A percentile compares a stretch with the other conserved stretches of the same genome.
These are phyloP conservation scores for Curvularia sp. DNA, from an alignment of 2,329 filamentous ascomycete species.

Conservation along the genomic window DNA sequence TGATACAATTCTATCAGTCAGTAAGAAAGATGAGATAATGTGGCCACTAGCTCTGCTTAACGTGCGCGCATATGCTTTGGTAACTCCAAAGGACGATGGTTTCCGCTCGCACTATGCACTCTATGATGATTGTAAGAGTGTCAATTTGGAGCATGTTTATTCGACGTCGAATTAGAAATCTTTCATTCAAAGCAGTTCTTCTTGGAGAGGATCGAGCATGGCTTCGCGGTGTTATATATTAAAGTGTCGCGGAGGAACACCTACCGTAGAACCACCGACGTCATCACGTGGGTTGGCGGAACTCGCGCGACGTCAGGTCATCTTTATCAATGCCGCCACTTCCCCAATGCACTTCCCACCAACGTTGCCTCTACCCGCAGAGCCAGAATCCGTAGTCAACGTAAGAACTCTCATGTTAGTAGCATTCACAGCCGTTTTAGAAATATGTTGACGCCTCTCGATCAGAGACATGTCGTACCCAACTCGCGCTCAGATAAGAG, in stretches of 20 bases:
- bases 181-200: background rate
- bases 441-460: background rate
- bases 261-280: conserved; percentile 1
- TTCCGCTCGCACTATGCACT: background rate
- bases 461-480: conserved; percentile 1
- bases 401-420: background rate
- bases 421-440: background rate
- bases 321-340: conserved; percentile 10
- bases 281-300: conserved; percentile 22
- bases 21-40: background rate
- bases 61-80: too few species aligned
- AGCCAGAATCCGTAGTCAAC: background rate
- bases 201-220: background rate
- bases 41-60: background rate
- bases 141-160: background rate
- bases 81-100: background rate
- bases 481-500: background rate
- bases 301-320: conserved; percentile 6
- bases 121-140: background rate
- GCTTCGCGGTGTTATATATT: background rate
- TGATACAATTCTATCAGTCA: background rate
- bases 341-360: background rate
- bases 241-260: background rate
- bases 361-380: background rate
- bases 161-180: background rate